phyloP scores from a whole-genome alignment of 768 basidiomycete genomes.

The Boletus fagicola region DNA sequence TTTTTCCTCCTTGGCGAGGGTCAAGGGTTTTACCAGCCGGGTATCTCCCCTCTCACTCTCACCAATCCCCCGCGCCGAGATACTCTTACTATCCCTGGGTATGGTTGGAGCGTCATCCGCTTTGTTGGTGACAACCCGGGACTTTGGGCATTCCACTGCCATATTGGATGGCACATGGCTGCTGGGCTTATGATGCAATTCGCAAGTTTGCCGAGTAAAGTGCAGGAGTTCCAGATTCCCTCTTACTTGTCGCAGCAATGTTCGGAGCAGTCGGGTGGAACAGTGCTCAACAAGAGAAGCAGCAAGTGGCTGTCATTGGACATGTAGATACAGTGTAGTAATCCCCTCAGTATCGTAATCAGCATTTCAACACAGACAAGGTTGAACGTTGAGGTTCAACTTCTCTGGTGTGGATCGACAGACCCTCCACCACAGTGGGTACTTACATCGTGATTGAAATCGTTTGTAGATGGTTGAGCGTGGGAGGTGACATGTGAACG shows the following conservation, averaged over 20 bases:
- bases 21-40: constrained; percentile 32
- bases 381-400: background rate
- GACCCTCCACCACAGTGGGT: background rate
- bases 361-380: background rate
- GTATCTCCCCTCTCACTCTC: constrained; percentile 29
- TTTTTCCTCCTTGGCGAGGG: constrained; percentile 39
- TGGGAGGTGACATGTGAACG: constrained; percentile 2
- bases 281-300: constrained; percentile 19
- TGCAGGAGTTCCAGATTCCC: constrained; percentile 36
- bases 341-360: background rate
- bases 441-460: background rate
- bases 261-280: constrained; percentile 30
- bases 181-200: constrained; percentile 42
- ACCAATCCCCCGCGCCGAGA: constrained; percentile 42
- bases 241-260: constrained; percentile 37
- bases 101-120: constrained; percentile 37
- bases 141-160: constrained; percentile 48
- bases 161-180: constrained; percentile 40
- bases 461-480: background rate
- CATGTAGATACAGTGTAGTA: constrained; percentile 4
- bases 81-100: constrained; percentile 41
- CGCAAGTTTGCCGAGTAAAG: constrained; percentile 36
- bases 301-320: constrained; percentile 18
- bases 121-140: constrained; percentile 46
- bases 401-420: background rate